Evolutionary conservation across 2,329 filamentous ascomycete genomes (phyloP).

Genomic region (Pseudocercospora eumusae): DNA sequence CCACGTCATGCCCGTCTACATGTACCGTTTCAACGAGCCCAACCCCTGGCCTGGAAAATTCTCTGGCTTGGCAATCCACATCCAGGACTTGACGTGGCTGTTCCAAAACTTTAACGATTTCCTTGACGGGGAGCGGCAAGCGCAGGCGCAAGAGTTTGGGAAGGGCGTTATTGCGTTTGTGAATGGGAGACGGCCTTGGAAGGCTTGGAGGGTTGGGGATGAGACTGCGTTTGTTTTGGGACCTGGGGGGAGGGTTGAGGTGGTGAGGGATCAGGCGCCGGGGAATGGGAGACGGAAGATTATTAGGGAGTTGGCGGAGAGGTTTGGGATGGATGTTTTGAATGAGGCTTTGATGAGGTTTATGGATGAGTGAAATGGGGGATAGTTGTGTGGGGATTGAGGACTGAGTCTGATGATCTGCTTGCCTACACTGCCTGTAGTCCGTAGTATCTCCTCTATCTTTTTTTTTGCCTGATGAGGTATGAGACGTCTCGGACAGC

Average conservation of each 20-base stretch:
- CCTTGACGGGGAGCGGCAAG: conserved; percentile 39
- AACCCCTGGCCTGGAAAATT: conserved; percentile 51
- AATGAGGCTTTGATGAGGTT: conserved; percentile 17
- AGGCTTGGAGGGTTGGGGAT: conserved; percentile 7
- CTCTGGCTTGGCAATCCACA: conserved; percentile 46
- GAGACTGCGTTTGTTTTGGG: conserved; percentile 10
- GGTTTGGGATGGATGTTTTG: conserved; percentile 17
- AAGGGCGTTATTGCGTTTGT: conserved; percentile 45
- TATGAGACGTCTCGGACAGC: no score
- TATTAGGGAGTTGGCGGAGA: conserved; percentile 46
- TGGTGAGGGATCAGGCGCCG: conserved; percentile 12
- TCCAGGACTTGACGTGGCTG: conserved; percentile 50
- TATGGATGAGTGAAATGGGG: background rate
- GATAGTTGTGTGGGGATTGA: no score
- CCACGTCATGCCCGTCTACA: conserved; percentile 34
- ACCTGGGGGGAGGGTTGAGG: conserved; percentile 9
- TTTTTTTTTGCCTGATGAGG: no score
- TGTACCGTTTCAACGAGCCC: conserved; percentile 52
- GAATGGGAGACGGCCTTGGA: conserved; percentile 35
- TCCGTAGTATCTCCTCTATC: background rate
- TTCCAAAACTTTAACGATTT: conserved; percentile 52
- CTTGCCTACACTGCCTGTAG: background rate
- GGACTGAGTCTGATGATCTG: no score
- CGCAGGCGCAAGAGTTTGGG: conserved; percentile 41
- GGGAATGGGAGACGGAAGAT: conserved; percentile 30